phyloP scores from a whole-genome alignment of 257 asterid species.

The Ligustrum vulgare region DNA sequence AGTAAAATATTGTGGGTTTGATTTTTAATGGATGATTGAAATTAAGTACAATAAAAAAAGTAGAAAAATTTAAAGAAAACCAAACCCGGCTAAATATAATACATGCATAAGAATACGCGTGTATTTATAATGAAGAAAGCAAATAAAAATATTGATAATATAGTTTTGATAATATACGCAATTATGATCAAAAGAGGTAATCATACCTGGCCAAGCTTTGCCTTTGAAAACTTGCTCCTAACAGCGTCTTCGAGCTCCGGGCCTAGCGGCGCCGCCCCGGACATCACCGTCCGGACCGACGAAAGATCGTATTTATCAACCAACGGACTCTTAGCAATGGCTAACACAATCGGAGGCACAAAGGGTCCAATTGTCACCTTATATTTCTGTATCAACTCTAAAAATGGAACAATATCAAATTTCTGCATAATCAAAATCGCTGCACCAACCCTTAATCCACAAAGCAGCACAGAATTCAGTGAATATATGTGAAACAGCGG shows the following conservation, averaged over 20 bases:
- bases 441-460: conserved; percentile 90
- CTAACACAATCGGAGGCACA: conserved; percentile 86
- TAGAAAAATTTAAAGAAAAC: too few species aligned
- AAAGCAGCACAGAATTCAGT: conserved; percentile 68
- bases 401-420: conserved; percentile 63
- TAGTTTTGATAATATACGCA: background rate
- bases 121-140: too few species aligned
- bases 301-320: conserved; percentile 79
- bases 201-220: conserved; percentile 85
- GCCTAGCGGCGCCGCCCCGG: conserved; percentile 97
- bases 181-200: too few species aligned
- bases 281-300: conserved; percentile 76
- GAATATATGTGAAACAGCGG: conserved; percentile 88
- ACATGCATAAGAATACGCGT: background rate
- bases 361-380: conserved; percentile 84
- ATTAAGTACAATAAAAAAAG: too few species aligned
- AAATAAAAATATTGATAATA: background rate
- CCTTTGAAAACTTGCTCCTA: conserved; percentile 67
- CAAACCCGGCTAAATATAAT: too few species aligned
- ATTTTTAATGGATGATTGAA: too few species aligned
- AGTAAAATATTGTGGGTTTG: too few species aligned
- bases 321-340: conserved; percentile 71
- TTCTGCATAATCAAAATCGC: conserved; percentile 78
- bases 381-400: conserved; percentile 73
- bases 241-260: conserved; percentile 93